phyloP scores from a whole-genome alignment of 441 rosid species.

The Populus trichocarpa region DNA sequence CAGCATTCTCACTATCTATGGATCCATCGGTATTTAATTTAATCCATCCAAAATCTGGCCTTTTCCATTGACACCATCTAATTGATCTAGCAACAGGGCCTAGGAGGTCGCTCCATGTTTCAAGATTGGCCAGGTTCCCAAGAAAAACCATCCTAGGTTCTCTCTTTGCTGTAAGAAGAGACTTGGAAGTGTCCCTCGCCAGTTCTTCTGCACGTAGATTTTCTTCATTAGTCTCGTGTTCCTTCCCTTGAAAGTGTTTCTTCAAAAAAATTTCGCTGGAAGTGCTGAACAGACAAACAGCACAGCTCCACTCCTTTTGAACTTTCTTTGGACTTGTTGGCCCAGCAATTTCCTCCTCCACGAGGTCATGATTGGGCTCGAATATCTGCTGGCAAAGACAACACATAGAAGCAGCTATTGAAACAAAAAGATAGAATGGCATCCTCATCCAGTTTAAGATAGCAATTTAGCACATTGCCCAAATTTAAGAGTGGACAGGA shows the following conservation, averaged over 20 bases:
- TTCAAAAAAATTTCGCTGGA: slow-evolving; percentile 25
- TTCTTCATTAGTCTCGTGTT: slow-evolving; percentile 23
- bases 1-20: slow-evolving; percentile 17
- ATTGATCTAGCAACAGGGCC: slow-evolving; percentile 23
- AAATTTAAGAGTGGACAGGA: neutral
- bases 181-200: neutral
- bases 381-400: slow-evolving; percentile 8
- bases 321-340: slow-evolving; percentile 10
- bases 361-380: neutral
- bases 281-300: slow-evolving; percentile 27
- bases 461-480: neutral
- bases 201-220: slow-evolving; percentile 10
- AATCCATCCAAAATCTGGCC: slow-evolving; percentile 31
- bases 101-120: slow-evolving; percentile 9
- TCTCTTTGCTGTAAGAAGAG: neutral
- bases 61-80: slow-evolving; percentile 32
- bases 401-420: neutral
- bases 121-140: slow-evolving; percentile 9
- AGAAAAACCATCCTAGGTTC: neutral
- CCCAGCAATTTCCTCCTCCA: neutral
- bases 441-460: neutral
- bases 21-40: slow-evolving; percentile 41
- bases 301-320: slow-evolving; percentile 37
- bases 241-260: slow-evolving; percentile 28
- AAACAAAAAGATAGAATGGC: neutral